Conservation (phyloP, 331 rosid species). For the Arachis monticola region DNA sequence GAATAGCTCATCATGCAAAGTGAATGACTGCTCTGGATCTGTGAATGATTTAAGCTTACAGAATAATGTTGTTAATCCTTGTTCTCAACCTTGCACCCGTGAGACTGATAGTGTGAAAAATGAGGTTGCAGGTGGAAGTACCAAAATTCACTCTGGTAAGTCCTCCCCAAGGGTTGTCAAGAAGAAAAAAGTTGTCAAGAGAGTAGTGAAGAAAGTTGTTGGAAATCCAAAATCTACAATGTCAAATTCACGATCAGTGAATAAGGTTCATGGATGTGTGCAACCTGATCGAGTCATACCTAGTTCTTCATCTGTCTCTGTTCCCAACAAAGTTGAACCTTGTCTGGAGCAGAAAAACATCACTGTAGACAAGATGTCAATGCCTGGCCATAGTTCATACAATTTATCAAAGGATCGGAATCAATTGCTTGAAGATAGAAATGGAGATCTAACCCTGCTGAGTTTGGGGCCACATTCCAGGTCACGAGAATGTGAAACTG, state of each 20-base stretch:
- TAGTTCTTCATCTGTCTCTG: slow-evolving; percentile 39
- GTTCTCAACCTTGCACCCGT: slow-evolving; percentile 42
- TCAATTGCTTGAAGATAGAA: slow-evolving; percentile 42
- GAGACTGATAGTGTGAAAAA: slow-evolving; percentile 42
- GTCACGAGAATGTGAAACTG: slow-evolving; percentile 43
- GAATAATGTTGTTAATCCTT: slow-evolving; percentile 41
- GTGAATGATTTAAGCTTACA: slow-evolving; percentile 37
- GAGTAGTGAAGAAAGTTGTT: slow-evolving; percentile 62
- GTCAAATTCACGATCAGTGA: slow-evolving; percentile 40
- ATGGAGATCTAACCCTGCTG: slow-evolving; percentile 37
- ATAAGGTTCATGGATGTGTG: slow-evolving; percentile 36
- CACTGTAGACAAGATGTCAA: slow-evolving; percentile 35
- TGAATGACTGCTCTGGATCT: slow-evolving; percentile 34
- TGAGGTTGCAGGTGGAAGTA: slow-evolving; percentile 41
- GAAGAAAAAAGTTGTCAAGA: slow-evolving; percentile 78
- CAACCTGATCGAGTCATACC: slow-evolving; percentile 27
- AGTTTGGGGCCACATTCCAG: slow-evolving; percentile 40
- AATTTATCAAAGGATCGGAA: slow-evolving; percentile 36
- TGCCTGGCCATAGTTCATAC: slow-evolving; percentile 27
- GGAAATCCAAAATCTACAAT: slow-evolving; percentile 40
- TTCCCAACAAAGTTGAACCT: slow-evolving; percentile 39
- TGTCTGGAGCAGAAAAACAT: slow-evolving; percentile 39
- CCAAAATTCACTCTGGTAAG: slow-evolving; percentile 39
- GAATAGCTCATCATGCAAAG: slow-evolving; percentile 40
- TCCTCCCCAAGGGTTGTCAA: slow-evolving; percentile 47